Base-by-base conservation (phyloP, 495 filamentous ascomycete genomes). In the Daldinia vernicosa region DNA sequence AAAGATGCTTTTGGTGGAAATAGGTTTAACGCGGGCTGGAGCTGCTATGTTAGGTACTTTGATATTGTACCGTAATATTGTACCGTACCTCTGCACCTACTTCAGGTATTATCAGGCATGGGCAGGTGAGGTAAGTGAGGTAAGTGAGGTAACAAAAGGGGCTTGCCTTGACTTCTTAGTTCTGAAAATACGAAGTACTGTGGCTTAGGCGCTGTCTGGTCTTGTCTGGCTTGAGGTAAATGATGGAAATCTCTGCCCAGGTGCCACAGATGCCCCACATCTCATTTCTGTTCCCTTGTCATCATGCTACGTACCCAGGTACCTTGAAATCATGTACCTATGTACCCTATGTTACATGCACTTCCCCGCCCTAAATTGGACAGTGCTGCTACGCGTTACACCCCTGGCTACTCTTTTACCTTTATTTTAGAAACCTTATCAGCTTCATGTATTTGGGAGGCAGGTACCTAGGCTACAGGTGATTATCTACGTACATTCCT, bases 1-100 rank as follows among this genome's bases (percentile, higher is more conserved):
- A 66, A 69, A 69, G 60, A 37, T 62, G 56, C 56, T 61, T 73
- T 69, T 73, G 61, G 61, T 66, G 66, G 70, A 73, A 69, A 73
- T 69, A 69, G 70, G 65, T 72, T 62, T 69, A 72, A 68, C 54
- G 65, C 61, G 70, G 70, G 66, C 66, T 69, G 24, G 66, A 73
- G 69, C 64, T 65, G 6, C 33, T 35, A 52, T 24, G 19, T 52
- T 35, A 52, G 11, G 19, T 52, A 56, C 53, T 56, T 56, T 56
- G 53, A 17, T 40, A 40, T n/a, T 40, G 39, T 40, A 40, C 39
- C n/a, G 15, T 40, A 40, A 47, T 47, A 24, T 24, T 47, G 43
- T 47, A 47, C 40, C 17, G 43, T 22, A 47, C 19, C n/a, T n/a
- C n/a, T 40, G 9, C 43, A 53, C 50, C 50, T 53, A 30, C 50